Evolutionary conservation across 345 rosid species (phyloP), one percentile per base, ranked within the genome.

Genomic region (Adansonia digitata): DNA sequence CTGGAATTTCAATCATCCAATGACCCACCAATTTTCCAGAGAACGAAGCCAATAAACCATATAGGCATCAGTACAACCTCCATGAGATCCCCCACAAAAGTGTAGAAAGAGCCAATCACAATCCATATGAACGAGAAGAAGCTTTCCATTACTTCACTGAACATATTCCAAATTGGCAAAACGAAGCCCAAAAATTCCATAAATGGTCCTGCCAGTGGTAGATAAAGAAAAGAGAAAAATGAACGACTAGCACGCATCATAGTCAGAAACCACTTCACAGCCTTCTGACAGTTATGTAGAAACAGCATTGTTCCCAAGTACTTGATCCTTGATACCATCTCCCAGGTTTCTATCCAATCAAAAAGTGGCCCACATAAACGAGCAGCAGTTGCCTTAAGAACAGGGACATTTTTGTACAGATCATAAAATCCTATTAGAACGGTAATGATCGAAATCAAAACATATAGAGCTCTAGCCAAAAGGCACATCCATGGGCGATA

Each of bases 401-500:
- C 97, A 0, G 98, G 97, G 45, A 96, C 97, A 80, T 96, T 96
- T 83, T 96, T 96, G 86, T 96, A 96, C 55, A 96, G 81, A 81
- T 96, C 99, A 68, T 89, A 96, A 71, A 96, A 96, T 60, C 99
- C 98, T 37, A 93, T 92, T 39, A 93, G 83, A 57, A 96, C 97
- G 12, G 99, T 96, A 71, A 88, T 72, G 80, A 86, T 29, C 63
- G 97, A 96, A 34, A 96, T 79, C 39, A 88, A 26, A 79, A 96
- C 95, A 39, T 96, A 93, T 39, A 96, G 76, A 74, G 94, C 91
- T 84, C 99, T 87, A 34, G 92, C 99, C 12, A 96, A 80, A 65
- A 92, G 98, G 81, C 98, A 93, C 98, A 96, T 96, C 99, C 99
- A 96, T 1, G 97, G 99, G 61, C 97, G 91, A 78, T 96, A 96